A percentile compares a stretch with the other conserved stretches of the same genome.
phyloP scores from a whole-genome alignment of 176 grass and related monocot genomes.

The Hyparrhenia diplandra region DNA sequence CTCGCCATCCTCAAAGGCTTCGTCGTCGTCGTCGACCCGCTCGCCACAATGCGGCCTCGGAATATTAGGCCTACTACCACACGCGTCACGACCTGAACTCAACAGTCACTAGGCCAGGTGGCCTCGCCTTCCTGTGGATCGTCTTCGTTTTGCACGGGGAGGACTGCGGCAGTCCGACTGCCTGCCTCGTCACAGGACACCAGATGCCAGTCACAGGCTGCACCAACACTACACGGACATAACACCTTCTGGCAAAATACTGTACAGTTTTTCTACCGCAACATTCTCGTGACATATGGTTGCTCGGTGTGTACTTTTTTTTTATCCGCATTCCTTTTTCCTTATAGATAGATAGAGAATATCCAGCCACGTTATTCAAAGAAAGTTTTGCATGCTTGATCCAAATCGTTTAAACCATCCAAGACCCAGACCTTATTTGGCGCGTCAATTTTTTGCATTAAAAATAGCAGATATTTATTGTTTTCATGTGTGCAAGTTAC shows the following conservation, averaged over 20 bases:
- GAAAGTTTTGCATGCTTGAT: background rate
- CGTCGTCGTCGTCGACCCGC: too few species aligned
- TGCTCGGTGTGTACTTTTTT: background rate
- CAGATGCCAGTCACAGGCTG: too few species aligned
- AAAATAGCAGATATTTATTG: background rate
- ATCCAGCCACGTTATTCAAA: background rate
- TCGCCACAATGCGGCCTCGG: background rate
- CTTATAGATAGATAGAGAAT: too few species aligned
- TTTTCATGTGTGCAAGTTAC: background rate
- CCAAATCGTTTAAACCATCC: background rate
- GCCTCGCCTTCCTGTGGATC: background rate
- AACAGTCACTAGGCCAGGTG: background rate
- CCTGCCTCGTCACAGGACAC: background rate
- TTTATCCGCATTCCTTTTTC: background rate
- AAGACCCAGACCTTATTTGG: too few species aligned
- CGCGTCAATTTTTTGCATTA: background rate
- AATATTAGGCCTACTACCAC: background rate
- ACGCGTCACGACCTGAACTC: background rate
- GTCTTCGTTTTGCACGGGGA: background rate
- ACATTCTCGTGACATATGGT: background rate
- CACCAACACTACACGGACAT: background rate
- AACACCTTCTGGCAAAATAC: too few species aligned
- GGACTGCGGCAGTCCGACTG: background rate
- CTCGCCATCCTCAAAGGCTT: background rate
- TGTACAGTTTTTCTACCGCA: too few species aligned